These are phyloP conservation scores for Potentilla sterilis DNA, from an alignment of 306 rosid species.

Conservation along the genomic window DNA sequence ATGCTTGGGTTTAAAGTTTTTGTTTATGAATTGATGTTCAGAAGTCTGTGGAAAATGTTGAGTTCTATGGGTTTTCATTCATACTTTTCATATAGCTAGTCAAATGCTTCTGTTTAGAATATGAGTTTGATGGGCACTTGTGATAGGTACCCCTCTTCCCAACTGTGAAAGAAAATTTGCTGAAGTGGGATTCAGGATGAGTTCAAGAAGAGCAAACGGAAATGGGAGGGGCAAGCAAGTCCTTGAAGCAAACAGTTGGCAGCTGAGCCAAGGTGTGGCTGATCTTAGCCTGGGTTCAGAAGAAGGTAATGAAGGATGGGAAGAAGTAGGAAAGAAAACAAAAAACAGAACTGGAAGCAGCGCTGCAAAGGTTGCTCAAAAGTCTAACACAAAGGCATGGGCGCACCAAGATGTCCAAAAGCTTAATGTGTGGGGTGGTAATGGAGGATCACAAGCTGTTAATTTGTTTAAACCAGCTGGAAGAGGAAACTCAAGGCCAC, in stretches of 20 bases:
- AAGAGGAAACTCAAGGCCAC: constrained; percentile 45
- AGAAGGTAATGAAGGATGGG: constrained; percentile 58
- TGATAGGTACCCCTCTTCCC: neutral
- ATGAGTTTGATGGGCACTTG: neutral
- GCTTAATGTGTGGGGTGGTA: constrained; percentile 23
- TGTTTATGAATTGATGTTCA: neutral
- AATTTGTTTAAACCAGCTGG: constrained; percentile 44
- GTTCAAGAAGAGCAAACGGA: constrained; percentile 46
- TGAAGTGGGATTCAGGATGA: constrained; percentile 20
- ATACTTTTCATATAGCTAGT: neutral
- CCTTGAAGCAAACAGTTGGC: constrained; percentile 24
- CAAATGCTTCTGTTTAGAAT: neutral
- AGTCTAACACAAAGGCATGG: constrained; percentile 45
- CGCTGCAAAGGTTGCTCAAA: constrained; percentile 40
- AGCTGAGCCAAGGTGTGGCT: constrained; percentile 47
- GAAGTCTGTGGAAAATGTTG: neutral
- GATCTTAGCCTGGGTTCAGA: constrained; percentile 36
- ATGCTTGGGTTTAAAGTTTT: neutral
- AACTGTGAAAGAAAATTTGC: neutral
- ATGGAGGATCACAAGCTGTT: constrained; percentile 33
- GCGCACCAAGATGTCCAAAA: constrained; percentile 40
- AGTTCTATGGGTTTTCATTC: constrained; percentile 1
- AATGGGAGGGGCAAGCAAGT: constrained; percentile 43
- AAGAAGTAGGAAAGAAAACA: constrained; percentile 48
- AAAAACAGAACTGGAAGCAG: constrained; percentile 59